These are phyloP conservation scores for Zarea fungicola DNA, from an alignment of 2,329 filamentous ascomycete genomes.

Conservation along the genomic window DNA sequence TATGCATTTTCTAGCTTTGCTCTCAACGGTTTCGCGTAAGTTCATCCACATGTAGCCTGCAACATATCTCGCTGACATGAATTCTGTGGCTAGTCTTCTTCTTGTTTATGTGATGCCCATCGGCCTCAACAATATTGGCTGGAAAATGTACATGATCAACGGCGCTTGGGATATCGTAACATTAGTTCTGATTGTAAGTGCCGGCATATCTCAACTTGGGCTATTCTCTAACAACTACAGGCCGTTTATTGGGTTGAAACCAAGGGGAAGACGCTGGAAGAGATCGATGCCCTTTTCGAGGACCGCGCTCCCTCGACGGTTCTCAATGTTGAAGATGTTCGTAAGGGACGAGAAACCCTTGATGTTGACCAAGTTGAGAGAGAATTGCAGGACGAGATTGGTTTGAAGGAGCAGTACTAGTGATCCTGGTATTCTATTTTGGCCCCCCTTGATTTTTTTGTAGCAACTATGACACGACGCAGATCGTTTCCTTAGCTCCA, in stretches of 20 bases:
- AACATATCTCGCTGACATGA: not conserved
- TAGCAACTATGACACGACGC: no score
- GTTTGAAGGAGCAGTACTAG: not conserved
- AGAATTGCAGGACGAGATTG: conserved; percentile 5
- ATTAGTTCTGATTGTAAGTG: conserved; percentile 16
- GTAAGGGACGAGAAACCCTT: conserved; percentile 9
- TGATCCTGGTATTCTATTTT: no score
- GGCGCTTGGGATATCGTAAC: conserved; percentile 22
- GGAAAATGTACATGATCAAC: conserved; percentile 23
- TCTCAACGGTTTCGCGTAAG: conserved; percentile 14
- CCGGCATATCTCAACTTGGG: no score
- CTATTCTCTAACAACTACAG: not conserved
- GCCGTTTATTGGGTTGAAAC: conserved; percentile 30
- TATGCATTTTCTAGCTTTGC: conserved; percentile 30
- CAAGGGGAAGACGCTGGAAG: conserved; percentile 40
- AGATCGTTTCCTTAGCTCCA: no score
- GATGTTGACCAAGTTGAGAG: conserved; percentile 2
- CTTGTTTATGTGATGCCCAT: conserved; percentile 21
- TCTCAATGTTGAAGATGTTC: conserved; percentile 18
- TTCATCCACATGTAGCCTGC: not conserved
- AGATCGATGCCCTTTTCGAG: conserved; percentile 31
- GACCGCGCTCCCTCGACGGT: conserved; percentile 16
- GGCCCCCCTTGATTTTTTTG: no score
- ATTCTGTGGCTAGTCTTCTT: conserved; percentile 6
- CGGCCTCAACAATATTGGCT: conserved; percentile 20